A percentile compares a stretch with the other conserved stretches of the same genome.
These are phyloP conservation scores for Centrapalus pauciflorus DNA, from an alignment of 129 eudicot genomes.

Conservation along the genomic window DNA sequence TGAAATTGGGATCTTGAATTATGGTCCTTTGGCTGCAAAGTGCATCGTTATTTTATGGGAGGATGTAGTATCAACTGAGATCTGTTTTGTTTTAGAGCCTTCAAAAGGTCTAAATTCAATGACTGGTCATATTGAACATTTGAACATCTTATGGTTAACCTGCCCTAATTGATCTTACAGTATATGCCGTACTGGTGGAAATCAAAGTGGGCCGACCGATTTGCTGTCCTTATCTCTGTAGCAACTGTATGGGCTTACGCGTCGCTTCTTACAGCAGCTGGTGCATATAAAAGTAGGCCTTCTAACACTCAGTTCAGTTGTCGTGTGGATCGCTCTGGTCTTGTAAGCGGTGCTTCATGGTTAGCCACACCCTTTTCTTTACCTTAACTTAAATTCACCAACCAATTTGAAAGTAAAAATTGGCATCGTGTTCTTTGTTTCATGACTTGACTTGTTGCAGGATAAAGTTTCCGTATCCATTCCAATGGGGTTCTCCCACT, in stretches of 20 bases:
- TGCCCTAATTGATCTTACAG: conserved; percentile 41
- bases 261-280: conserved; percentile 77
- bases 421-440: not conserved
- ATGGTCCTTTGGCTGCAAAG: too few relatives aligned
- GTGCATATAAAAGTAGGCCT: conserved; percentile 71
- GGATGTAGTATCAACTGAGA: not conserved
- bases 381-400: not conserved
- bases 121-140: not conserved
- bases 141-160: not conserved
- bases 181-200: conserved; percentile 47
- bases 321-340: conserved; percentile 91
- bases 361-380: conserved; percentile 20
- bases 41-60: not conserved
- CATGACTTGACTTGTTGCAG: conserved; percentile 33
- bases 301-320: conserved; percentile 81
- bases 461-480: conserved; percentile 89
- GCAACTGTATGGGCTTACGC: conserved; percentile 82
- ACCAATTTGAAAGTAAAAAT: not conserved
- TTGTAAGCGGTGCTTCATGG: conserved; percentile 77
- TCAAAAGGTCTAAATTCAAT: too few relatives aligned
- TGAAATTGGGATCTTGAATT: not conserved
- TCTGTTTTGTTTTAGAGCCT: not conserved
- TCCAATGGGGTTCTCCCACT: conserved; percentile 92
- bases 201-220: conserved; percentile 54
- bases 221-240: conserved; percentile 63